Base-by-base conservation (phyloP, 805 yeast species). In the Henningerozyma blattae region DNA sequence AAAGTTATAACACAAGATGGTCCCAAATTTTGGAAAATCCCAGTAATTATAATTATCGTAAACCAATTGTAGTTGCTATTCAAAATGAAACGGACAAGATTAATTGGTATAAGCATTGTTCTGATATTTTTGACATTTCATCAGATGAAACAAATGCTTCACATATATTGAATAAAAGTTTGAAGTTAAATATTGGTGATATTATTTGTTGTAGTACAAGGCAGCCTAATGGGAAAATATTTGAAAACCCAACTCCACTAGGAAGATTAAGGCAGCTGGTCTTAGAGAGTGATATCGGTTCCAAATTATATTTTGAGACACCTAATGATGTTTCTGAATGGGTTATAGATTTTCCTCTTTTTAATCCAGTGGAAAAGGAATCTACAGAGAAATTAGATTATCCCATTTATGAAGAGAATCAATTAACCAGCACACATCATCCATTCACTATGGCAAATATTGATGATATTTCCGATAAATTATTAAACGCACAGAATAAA, bases 221-320 rank as follows among this genome's bases (percentile, higher is more conserved):
- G 39, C 52, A 57, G 35, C 40, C 46, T 8, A 71, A 80, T 2
- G 48, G 52, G 12, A 37, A 72, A 16, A 61, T 89, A 0, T 89
- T 84, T 51, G 98, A 89, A 49, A 89, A 85, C 48, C 97, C 97
- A 15, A 91, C 97, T 0, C 97, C 98, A 0, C 58, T 91, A 34
- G 98, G 98, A 0, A 68, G 79, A 35, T 68, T 83, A 43, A 68
- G 98, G 38, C 95, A 86, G 49, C 48, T 83, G 33, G 73, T 85
- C 0, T 72, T 79, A 17, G 66, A 67, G 27, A 45, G 46, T 2
- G 50, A 59, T 19, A 69, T 74, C 69, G 65, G 67, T 43, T 58
- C 36, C 54, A 56, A 36, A 34, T 43, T 31, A 14, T 40, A 46
- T 41, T 30, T 33, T 12, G 37, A 46, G 13, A 42, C 50, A 3